Base-by-base conservation (phyloP, 257 asterid species). In the Scutellaria galericulata region DNA sequence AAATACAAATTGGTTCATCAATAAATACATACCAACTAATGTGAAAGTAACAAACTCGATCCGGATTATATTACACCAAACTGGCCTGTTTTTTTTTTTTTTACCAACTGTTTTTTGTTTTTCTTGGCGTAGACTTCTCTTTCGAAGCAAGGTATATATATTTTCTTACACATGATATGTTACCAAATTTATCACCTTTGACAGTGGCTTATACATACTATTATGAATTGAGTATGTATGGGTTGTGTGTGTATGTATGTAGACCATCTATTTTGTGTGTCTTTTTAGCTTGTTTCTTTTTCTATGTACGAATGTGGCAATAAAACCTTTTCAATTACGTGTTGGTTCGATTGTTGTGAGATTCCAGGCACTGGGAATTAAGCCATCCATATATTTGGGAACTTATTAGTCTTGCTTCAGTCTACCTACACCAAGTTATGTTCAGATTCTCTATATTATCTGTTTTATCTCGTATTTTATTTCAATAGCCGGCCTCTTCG, bases 21-120 rank as follows among this genome's bases (percentile, higher is more conserved):
- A 72, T 62, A 44, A 15, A 46, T 84, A 83, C 83, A 46, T 80
- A 84, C 86, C 93, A 88, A 83, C 94, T 77, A 81, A 80, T 77
- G 55, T 88, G 89, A 86, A 80, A 81, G 83, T 83, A 82, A 85
- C 95, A 52, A 73, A 78, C 68, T 7, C n/a, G 39, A 40, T 11
- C 18, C 27, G 31, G 56, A 70, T 48, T 31, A 31, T 31, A 31
- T 31, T 72, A 74, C 82, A 79, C 77, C 82, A 72, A 80, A 79
- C 77, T 12, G 40, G 12, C 62, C 24, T 41, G 57, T 66, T 44
- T 66, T 66, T 52, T 44, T 66, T 66, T 52, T 62, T 64, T 68
- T 55, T 40, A 73, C 66, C 58, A 15, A 52, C 78, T 65, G 7
- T n/a, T 6, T 27, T n/a, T n/a, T 48, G 7, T 70, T 54, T 77